Conservation (phyloP, 768 basidiomycete species). For the Trametes maxima region DNA sequence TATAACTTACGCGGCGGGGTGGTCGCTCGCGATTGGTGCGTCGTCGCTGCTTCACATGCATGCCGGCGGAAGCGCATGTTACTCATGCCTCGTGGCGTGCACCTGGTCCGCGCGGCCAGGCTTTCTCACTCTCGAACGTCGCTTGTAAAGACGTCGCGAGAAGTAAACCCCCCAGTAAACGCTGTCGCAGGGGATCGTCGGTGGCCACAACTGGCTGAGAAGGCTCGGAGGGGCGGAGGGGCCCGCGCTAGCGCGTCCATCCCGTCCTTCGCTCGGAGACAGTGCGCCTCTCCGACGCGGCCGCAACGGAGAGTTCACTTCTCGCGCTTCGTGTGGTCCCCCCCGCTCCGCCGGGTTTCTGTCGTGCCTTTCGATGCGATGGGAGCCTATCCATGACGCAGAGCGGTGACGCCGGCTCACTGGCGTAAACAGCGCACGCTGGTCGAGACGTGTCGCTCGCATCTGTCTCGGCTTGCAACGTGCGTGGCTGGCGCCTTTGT, state of each 20-base stretch:
- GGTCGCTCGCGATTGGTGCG: slow-evolving; percentile 8
- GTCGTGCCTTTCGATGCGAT: neutral
- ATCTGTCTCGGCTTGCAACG: slow-evolving; percentile 1
- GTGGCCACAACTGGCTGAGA: neutral
- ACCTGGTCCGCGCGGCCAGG: neutral
- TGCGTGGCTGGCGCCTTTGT: neutral
- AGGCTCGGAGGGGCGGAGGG: neutral
- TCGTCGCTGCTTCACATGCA: slow-evolving; percentile 3
- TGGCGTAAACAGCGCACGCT: neutral
- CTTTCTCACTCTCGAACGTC: slow-evolving; percentile 4
- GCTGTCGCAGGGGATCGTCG: slow-evolving; percentile 9
- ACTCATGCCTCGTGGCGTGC: slow-evolving; percentile 7
- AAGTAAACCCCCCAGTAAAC: neutral
- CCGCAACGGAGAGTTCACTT: neutral
- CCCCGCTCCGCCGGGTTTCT: slow-evolving; percentile 8
- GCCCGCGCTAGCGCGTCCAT: neutral
- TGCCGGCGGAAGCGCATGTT: neutral
- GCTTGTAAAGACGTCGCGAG: neutral
- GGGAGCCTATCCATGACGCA: neutral
- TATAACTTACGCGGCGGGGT: slow-evolving; percentile 11
- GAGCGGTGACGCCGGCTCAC: neutral
- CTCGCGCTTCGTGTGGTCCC: neutral
- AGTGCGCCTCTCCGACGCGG: slow-evolving; percentile 6
- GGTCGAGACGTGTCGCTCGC: neutral
- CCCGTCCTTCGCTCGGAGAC: no score